phyloP scores from a whole-genome alignment of 163 green algal genomes.

The Prototheca stagnorum region DNA sequence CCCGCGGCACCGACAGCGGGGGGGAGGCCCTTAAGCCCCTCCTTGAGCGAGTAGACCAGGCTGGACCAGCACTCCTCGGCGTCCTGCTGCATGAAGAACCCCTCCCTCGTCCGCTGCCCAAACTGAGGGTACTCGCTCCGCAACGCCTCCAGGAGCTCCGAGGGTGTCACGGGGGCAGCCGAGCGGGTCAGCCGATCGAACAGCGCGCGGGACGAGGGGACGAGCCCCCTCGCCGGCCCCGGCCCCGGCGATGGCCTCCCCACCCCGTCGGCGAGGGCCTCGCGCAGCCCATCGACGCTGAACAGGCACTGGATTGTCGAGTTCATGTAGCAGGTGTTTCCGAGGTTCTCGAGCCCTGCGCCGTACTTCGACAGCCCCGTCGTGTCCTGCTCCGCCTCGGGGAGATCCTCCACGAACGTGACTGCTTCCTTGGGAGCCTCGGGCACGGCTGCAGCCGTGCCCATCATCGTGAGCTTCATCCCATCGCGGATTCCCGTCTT shows the following conservation, averaged over 20 bases:
- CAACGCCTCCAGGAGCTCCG: conserved; percentile 73
- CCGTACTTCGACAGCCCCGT: conserved; percentile 45
- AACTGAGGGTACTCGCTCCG: conserved; percentile 84
- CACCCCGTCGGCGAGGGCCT: no score
- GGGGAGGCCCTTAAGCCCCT: conserved; percentile 36
- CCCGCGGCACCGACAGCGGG: neutral
- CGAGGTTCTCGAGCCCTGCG: conserved; percentile 81
- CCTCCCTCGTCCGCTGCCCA: conserved; percentile 47
- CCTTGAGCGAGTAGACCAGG: conserved; percentile 54
- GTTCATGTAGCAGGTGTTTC: conserved; percentile 69
- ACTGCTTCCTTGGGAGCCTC: conserved; percentile 48
- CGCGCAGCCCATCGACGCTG: conserved; percentile 59
- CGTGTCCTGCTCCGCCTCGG: conserved; percentile 65
- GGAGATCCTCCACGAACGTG: conserved; percentile 89
- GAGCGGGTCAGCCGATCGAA: conserved; percentile 57
- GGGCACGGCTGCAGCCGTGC: conserved; percentile 62
- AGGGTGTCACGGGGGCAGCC: conserved; percentile 54
- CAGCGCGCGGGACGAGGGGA: no score
- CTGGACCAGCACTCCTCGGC: conserved; percentile 94
- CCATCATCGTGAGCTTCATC: conserved; percentile 92
- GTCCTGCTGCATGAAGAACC: conserved; percentile 88
- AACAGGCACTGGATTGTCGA: conserved; percentile 88
- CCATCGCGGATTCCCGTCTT: conserved; percentile 67
- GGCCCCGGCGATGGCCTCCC: no score
- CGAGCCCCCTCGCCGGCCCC: no score